Evolutionary conservation across 495 filamentous ascomycete genomes (phyloP).

Genomic region (Penicillium canescens): DNA sequence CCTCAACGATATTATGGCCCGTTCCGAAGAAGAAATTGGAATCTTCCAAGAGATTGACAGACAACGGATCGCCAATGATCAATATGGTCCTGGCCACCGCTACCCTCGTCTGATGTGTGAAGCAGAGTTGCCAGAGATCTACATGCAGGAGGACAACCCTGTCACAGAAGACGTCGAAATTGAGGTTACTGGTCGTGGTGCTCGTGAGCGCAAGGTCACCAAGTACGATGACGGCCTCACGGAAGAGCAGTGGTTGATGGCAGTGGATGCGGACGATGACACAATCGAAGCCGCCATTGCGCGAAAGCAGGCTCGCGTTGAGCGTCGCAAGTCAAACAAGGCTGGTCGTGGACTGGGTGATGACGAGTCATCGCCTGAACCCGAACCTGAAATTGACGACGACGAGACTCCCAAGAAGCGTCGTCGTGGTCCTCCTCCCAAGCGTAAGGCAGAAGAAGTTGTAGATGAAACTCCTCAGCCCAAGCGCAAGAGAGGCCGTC

Average conservation of each 20-base stretch:
- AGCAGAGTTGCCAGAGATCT: slow-evolving; percentile 88
- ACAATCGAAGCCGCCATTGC: slow-evolving; percentile 90
- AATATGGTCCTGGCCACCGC: slow-evolving; percentile 69
- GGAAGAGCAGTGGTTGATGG: slow-evolving; percentile 92
- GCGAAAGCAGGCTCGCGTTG: slow-evolving; percentile 81
- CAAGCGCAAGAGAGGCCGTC: slow-evolving; percentile 79
- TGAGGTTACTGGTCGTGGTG: slow-evolving; percentile 80
- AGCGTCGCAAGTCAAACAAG: slow-evolving; percentile 73
- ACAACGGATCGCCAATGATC: slow-evolving; percentile 59
- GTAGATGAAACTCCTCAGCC: slow-evolving; percentile 75
- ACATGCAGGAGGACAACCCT: slow-evolving; percentile 81
- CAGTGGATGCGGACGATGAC: slow-evolving; percentile 95
- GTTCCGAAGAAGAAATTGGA: slow-evolving; percentile 68
- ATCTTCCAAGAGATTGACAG: slow-evolving; percentile 78
- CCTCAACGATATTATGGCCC: slow-evolving; percentile 82
- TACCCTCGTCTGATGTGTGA: slow-evolving; percentile 83
- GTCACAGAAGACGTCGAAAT: slow-evolving; percentile 76
- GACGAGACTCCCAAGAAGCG: slow-evolving; percentile 76
- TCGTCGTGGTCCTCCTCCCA: slow-evolving; percentile 74
- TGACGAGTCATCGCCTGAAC: slow-evolving; percentile 73
- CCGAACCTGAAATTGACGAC: slow-evolving; percentile 72
- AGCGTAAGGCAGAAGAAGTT: slow-evolving; percentile 82
- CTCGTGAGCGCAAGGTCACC: slow-evolving; percentile 88
- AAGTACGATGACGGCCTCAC: slow-evolving; percentile 97
- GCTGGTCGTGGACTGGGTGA: slow-evolving; percentile 23